Base-by-base conservation (phyloP, 805 yeast genomes). In the Lachancea fermentati region DNA sequence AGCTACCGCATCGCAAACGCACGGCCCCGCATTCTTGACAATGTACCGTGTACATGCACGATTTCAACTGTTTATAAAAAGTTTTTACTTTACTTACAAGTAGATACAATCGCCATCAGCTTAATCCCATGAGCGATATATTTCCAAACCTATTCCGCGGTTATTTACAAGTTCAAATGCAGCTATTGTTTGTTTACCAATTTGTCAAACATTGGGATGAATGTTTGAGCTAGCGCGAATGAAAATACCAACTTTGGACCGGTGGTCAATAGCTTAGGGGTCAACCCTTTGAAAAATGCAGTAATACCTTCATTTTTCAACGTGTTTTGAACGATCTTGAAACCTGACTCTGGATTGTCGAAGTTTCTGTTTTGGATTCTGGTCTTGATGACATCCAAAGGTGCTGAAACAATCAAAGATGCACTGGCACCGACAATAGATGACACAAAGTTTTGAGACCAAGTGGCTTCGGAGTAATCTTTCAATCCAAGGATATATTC, bases 231-330 rank as follows among this genome's bases (percentile, higher is more conserved):
- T 64, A 91, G 70, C 7, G 98, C 98, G 61, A 91, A 91, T n/a
- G 96, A 86, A 65, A 93, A 93, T 40, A 93, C 98, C 57, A 93
- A 77, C 71, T 93, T 93, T 41, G 98, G 98, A 52, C 98, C 98
- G 26, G 98, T 89, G 36, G 98, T 93, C 65, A 93, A 76, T 59
- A 93, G 76, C 68, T 93, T 93, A 46, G 98, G 98, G 45, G 95
- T 85, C 60, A 93, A 76, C 33, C 98, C 98, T 71, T 91, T 91
- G 78, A 93, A 91, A 71, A 91, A 93, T 12, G 97, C 75, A 19
- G 88, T 55, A 46, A 85, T 36, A 48, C 97, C 98, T 71, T 93
- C 98, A 60, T 84, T 86, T 63, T 79, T 84, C 46, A 81, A 76
- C 83, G 94, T 93, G 68, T 91, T 89, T 69, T 86, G 88, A 67